Evolutionary conservation across 225 moss, liverwort and hornwort species (phyloP), one percentile per base, ranked within the genome.

Genomic region (Antitrichia curtipendula): DNA sequence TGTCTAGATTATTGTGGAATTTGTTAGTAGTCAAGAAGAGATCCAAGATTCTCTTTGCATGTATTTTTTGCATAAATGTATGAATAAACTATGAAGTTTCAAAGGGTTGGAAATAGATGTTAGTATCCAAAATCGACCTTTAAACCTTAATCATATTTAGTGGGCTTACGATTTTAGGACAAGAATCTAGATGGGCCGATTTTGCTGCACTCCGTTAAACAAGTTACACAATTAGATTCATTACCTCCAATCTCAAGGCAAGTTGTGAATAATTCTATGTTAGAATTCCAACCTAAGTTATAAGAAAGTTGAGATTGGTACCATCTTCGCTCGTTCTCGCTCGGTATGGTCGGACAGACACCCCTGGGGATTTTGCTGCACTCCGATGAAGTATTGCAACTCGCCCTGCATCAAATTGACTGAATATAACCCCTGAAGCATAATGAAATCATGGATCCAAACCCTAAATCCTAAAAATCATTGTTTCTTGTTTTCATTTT

Each of bases 301-400:
- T 0, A 52, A 53, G 36, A 31, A 47, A 24, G 50, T 18, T 38
- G 64, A 31, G 65, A 66, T 24, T 65, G 62, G 87, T 75, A 96
- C 97, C 92, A 96, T 87, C 86, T 88, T 95, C 73, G 91, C 92
- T 81, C 95, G 94, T 45, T 92, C 94, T 87, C 90, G 90, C 89
- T 96, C 97, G 8, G 96, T 94, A 52, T 89, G 91, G 56, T 95
- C 93, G 53, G 97, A 96, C 70, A 98, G 87, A 17, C 93, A 91
- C 73, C 93, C 91, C 78, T 97, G 94, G 18, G 95, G 96, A 91
- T 95, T 96, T 84, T 95, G 93, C 86, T 98, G 98, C 80, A 98
- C 97, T 89, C 97, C 98, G 29, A 98, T 94, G 65, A 98, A 97
- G 85, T 98, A 98, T 82, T 98, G 98, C 92, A 98, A 89, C 88